These are phyloP conservation scores for Xylaria multiplex DNA, from an alignment of 2,329 filamentous ascomycete genomes.

Conservation along the genomic window DNA sequence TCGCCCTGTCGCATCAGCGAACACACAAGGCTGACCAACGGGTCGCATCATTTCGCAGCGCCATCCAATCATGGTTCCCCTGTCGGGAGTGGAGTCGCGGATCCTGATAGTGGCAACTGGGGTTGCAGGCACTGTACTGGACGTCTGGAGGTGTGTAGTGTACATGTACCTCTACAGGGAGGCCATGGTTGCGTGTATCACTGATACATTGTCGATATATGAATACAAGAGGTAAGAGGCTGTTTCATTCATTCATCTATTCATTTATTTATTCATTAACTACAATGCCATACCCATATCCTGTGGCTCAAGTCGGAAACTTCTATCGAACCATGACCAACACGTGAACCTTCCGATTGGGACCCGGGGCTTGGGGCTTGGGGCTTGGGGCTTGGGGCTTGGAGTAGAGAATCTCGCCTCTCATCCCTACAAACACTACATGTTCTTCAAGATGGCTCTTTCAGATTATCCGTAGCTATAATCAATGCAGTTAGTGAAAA, in stretches of 20 bases:
- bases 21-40: conserved; percentile 33
- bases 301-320: too few relatives aligned
- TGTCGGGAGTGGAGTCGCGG: conserved; percentile 25
- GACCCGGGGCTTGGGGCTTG: too few relatives aligned
- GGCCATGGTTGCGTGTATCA: too few relatives aligned
- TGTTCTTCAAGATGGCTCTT: conserved; percentile 72
- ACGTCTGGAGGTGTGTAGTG: too few relatives aligned
- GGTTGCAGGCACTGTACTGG: not conserved
- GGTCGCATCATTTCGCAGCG: conserved; percentile 20
- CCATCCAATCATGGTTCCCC: conserved; percentile 19
- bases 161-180: too few relatives aligned
- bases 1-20: conserved; percentile 29
- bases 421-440: not conserved
- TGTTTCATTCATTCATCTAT: too few relatives aligned
- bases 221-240: too few relatives aligned
- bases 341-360: not conserved
- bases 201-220: too few relatives aligned
- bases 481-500: conserved; percentile 20
- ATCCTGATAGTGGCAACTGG: not conserved
- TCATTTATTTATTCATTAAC: not conserved
- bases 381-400: not conserved
- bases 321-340: not conserved
- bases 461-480: conserved; percentile 82
- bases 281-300: not conserved
- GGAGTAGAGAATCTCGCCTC: not conserved